These are phyloP conservation scores for Rhodofomes roseus DNA, from an alignment of 1,284 basidiomycete species.

Conservation along the genomic window DNA sequence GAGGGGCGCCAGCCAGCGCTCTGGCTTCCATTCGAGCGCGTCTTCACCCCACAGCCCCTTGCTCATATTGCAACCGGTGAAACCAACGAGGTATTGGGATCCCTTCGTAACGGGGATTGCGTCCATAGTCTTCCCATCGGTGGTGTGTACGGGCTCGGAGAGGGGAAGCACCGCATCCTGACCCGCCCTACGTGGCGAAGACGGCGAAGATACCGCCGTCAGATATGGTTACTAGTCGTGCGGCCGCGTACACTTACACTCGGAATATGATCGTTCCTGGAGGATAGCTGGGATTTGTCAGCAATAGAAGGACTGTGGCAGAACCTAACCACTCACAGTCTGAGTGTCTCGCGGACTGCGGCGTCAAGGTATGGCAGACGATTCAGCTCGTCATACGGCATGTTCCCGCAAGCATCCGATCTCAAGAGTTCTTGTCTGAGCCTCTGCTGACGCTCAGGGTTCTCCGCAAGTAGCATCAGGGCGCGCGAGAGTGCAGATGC, in stretches of 20 bases:
- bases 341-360: background rate
- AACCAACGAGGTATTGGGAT: slow-evolving; percentile 34
- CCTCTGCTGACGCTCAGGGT: background rate
- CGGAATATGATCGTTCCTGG: slow-evolving; percentile 1
- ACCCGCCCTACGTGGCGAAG: slow-evolving; percentile 2
- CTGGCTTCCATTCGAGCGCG: slow-evolving; percentile 2
- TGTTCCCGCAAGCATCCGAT: too few species aligned
- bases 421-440: too few species aligned
- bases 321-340: background rate
- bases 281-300: background rate
- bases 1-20: slow-evolving; percentile 5
- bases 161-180: slow-evolving; percentile 53
- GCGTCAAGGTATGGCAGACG: too few species aligned
- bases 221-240: slow-evolving; percentile 15
- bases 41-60: slow-evolving; percentile 3
- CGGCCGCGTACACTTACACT: background rate
- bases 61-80: slow-evolving; percentile 37
- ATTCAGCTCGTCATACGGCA: too few species aligned
- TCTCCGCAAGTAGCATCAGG: background rate
- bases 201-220: too few species aligned
- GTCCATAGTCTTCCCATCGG: slow-evolving; percentile 32
- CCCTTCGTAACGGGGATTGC: slow-evolving; percentile 43
- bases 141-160: slow-evolving; percentile 35
- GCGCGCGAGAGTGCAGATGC: slow-evolving; percentile 3
- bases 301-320: background rate